Evolutionary conservation across 2,329 filamentous ascomycete genomes (phyloP), one percentile per base, ranked within the genome.

Genomic region (Alternaria sp.): DNA sequence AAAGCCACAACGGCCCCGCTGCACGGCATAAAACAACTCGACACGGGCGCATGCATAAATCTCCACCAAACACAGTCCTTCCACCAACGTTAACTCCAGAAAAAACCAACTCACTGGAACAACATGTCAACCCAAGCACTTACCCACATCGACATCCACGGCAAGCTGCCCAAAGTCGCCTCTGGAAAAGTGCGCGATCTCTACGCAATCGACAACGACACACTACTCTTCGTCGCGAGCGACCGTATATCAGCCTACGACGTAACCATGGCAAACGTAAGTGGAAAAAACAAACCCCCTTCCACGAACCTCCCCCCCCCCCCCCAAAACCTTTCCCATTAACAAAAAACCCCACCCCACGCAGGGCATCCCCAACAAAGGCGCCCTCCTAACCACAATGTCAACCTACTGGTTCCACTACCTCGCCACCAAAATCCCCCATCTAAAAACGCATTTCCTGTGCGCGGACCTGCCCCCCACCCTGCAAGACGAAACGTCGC

Each of bases 161-260:
- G 74, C 51, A 71, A 70, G 45, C 56, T 82, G 33, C 76, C 77
- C 33, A 80, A 80, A 51, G 75, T 89, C 45, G 85, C 86, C 7
- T 82, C 83, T 37, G 87, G 87, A 63, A 96, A 96, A 80, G 92
- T 96, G 26, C 87, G 92, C 71, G 91, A 96, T 72, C 84, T 96
- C 36, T 96, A 92, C 77, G 83, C 86, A 61, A 81, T 96, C 53
- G 86, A 91, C 74, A 81, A 86, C 39, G 80, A 85, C 56, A 90
- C 86, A 2, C 85, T 96, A 4, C 88, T 96, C 56, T 94, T 97
- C 74, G 88, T 93, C 54, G 90, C 91, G 24, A 90, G 91, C 13
- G 93, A 97, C 80, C 90, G 95, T 67, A 95, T 97, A 77, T 97
- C 92, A 24, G 95, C 95, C 55, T 98, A 94, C 82, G 94, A 98